These are phyloP conservation scores for Colletotrichum destructivum DNA, from an alignment of 2,329 filamentous ascomycete genomes.

Conservation along the genomic window DNA sequence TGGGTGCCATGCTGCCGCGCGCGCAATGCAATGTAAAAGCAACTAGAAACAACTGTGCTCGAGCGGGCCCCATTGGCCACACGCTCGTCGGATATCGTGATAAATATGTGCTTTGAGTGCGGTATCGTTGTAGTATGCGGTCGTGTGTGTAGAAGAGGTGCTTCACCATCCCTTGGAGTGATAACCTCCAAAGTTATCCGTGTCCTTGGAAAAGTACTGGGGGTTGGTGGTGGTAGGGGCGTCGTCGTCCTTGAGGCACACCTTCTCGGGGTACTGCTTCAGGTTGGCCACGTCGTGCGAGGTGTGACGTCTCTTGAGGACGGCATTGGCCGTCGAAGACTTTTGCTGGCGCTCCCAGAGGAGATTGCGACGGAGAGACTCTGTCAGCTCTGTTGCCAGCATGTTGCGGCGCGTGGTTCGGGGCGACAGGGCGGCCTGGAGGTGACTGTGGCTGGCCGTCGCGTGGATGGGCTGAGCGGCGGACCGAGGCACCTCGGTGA, in stretches of 20 bases:
- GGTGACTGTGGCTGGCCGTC: constrained; percentile 70
- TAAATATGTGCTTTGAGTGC: constrained; percentile 38
- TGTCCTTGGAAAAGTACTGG: constrained; percentile 86
- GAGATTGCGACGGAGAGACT: constrained; percentile 91
- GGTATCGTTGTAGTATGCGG: constrained; percentile 16
- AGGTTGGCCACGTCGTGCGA: constrained; percentile 92
- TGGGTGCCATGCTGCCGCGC: constrained; percentile 33
- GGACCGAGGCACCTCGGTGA: constrained; percentile 77
- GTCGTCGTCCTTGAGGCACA: constrained; percentile 72
- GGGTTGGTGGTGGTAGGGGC: constrained; percentile 77
- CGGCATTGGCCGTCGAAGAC: constrained; percentile 88
- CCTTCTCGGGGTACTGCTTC: constrained; percentile 80
- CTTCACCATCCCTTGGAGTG: constrained; percentile 87
- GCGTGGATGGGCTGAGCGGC: constrained; percentile 84
- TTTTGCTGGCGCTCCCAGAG: constrained; percentile 97
- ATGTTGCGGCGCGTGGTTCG: constrained; percentile 95
- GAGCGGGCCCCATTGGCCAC: constrained; percentile 10
- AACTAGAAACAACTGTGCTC: constrained; percentile 30
- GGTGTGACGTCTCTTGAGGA: constrained; percentile 90
- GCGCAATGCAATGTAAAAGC: constrained; percentile 40
- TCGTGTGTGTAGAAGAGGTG: constrained; percentile 1
- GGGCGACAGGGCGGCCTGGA: constrained; percentile 87
- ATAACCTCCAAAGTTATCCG: constrained; percentile 77
- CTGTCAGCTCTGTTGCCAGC: constrained; percentile 94
- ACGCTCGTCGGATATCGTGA: constrained; percentile 36